Conservation (phyloP, 257 asterid genomes). For the Cinchona pubescens region DNA sequence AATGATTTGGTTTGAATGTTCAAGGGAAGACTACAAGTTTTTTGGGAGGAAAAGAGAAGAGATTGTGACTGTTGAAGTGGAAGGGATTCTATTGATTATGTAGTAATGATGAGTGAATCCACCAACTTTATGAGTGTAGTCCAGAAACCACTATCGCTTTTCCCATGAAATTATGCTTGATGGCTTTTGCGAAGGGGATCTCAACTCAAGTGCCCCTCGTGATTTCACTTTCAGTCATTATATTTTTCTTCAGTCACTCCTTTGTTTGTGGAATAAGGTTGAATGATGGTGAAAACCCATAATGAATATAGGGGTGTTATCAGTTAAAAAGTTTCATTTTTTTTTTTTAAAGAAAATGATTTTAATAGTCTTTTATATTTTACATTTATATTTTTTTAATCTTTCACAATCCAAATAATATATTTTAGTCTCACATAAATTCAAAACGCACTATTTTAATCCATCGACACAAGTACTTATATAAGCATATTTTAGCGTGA, state of each 20-base stretch:
- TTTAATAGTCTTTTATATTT: too few species aligned
- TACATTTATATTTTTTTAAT: too few species aligned
- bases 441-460: too few species aligned
- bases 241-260: neutral
- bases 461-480: too few species aligned
- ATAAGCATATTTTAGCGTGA: too few species aligned
- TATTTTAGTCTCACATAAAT: too few species aligned
- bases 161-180: neutral
- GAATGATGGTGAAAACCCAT: neutral
- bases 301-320: too few species aligned
- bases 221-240: conserved; percentile 17
- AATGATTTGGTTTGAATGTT: conserved; percentile 50
- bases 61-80: conserved; percentile 25
- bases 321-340: too few species aligned
- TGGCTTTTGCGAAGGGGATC: neutral
- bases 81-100: conserved; percentile 35
- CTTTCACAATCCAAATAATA: too few species aligned
- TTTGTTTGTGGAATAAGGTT: neutral
- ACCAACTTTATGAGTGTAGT: conserved; percentile 17
- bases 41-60: conserved; percentile 19
- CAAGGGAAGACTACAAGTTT: conserved; percentile 1
- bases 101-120: conserved; percentile 45
- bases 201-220: conserved; percentile 14
- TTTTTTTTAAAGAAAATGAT: too few species aligned
- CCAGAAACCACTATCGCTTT: neutral